Evolutionary conservation across 1,139 yeast species (phyloP).

Genomic region (Yamadazyma diospyri): DNA sequence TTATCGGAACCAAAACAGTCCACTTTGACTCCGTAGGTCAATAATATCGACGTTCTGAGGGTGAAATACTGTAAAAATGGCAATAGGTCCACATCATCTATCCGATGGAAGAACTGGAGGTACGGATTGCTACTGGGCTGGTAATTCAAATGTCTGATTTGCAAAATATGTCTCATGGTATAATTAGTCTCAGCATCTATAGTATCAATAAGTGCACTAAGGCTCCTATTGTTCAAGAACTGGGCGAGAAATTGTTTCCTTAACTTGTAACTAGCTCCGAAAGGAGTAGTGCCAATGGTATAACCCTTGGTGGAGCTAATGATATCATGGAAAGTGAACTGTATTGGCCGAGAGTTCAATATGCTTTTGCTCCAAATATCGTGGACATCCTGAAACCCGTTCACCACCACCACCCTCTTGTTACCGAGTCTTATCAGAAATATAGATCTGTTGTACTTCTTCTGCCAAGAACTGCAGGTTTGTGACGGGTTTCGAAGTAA

Average conservation of each 20-base stretch:
- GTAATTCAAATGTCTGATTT: constrained; percentile 18
- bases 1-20: constrained; percentile 41
- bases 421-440: constrained; percentile 65
- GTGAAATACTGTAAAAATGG: constrained; percentile 50
- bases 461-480: constrained; percentile 47
- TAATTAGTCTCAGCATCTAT: constrained; percentile 43
- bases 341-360: constrained; percentile 61
- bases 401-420: constrained; percentile 58
- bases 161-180: constrained; percentile 25
- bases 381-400: constrained; percentile 52
- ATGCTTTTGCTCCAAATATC: constrained; percentile 54
- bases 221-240: constrained; percentile 40
- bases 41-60: constrained; percentile 50
- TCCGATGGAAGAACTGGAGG: not conserved
- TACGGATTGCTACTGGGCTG: constrained; percentile 20
- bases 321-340: constrained; percentile 65
- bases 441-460: constrained; percentile 38
- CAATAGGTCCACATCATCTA: constrained; percentile 38
- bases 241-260: constrained; percentile 55
- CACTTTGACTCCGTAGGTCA: constrained; percentile 59
- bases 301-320: constrained; percentile 61
- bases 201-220: constrained; percentile 29
- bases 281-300: constrained; percentile 79
- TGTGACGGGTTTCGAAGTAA: constrained; percentile 50
- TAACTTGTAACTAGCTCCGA: constrained; percentile 48